Evolutionary conservation across 306 rosid species (phyloP).

Genomic region (Lablab purpureus): DNA sequence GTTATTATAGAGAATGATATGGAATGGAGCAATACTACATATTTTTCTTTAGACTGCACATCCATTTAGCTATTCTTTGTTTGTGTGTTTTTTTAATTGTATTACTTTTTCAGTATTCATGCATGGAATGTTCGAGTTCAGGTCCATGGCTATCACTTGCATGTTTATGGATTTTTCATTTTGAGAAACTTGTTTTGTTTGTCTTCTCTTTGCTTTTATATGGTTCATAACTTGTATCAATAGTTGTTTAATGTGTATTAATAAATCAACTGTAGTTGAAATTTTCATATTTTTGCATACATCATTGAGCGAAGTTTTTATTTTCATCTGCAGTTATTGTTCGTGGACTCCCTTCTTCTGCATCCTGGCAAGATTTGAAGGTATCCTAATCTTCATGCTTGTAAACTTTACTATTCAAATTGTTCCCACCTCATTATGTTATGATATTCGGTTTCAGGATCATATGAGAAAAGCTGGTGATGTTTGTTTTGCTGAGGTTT

Average conservation of each 20-base stretch:
- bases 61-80: conserved; percentile 7
- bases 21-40: neutral
- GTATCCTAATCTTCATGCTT: conserved; percentile 50
- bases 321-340: conserved; percentile 74
- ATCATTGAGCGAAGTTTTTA: neutral
- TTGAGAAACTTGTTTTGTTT: neutral
- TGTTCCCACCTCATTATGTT: neutral
- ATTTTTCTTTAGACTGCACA: neutral
- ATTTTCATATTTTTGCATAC: neutral
- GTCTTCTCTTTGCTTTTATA: conserved; percentile 9
- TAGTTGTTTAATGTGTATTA: conserved; percentile 5
- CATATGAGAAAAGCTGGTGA: conserved; percentile 99
- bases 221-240: neutral
- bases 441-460: conserved; percentile 67
- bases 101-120: neutral
- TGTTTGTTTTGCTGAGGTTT: conserved; percentile 98
- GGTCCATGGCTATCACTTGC: neutral
- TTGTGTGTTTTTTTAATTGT: neutral
- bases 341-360: conserved; percentile 98
- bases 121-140: neutral
- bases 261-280: neutral
- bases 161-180: conserved; percentile 1
- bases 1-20: neutral
- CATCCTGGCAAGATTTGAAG: conserved; percentile 99
- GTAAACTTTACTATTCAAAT: conserved; percentile 9